Conservation (phyloP, 2,329 filamentous ascomycete genomes). For the Talaromyces sp. region DNA sequence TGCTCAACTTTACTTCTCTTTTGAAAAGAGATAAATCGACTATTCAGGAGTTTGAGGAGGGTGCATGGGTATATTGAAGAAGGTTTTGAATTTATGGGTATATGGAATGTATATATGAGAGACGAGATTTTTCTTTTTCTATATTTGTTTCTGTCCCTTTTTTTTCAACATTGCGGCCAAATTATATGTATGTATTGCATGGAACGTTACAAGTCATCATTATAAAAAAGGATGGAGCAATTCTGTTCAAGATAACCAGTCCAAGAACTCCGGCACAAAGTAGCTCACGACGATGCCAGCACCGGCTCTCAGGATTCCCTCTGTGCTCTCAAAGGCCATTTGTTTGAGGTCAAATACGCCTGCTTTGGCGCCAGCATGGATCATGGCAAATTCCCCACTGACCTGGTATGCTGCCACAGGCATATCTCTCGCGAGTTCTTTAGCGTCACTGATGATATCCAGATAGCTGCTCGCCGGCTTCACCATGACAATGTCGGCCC, state of each 20-base stretch:
- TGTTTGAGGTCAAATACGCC: constrained; percentile 92
- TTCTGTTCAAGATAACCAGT: constrained; percentile 45
- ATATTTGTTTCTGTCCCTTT: neutral
- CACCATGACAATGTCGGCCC: constrained; percentile 98
- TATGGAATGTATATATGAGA: neutral
- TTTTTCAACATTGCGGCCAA: neutral
- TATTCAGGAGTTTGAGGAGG: neutral
- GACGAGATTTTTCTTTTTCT: neutral
- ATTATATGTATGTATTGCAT: neutral
- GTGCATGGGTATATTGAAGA: neutral
- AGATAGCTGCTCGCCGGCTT: constrained; percentile 95
- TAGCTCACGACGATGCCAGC: constrained; percentile 92
- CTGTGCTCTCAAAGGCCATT: constrained; percentile 92
- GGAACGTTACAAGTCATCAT: neutral
- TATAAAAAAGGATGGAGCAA: neutral
- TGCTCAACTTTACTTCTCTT: neutral
- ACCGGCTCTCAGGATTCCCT: constrained; percentile 87
- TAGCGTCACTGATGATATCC: constrained; percentile 96
- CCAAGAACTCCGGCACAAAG: constrained; percentile 75
- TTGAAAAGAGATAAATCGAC: neutral
- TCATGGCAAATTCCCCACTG: constrained; percentile 96
- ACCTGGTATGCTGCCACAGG: constrained; percentile 96
- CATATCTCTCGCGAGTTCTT: constrained; percentile 85
- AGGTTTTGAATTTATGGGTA: neutral
- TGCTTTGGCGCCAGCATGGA: constrained; percentile 89